A percentile compares a stretch with the other conserved stretches of the same genome.
phyloP scores from a whole-genome alignment of 2,329 filamentous ascomycete genomes.

The Pyrenochaeta sp. region DNA sequence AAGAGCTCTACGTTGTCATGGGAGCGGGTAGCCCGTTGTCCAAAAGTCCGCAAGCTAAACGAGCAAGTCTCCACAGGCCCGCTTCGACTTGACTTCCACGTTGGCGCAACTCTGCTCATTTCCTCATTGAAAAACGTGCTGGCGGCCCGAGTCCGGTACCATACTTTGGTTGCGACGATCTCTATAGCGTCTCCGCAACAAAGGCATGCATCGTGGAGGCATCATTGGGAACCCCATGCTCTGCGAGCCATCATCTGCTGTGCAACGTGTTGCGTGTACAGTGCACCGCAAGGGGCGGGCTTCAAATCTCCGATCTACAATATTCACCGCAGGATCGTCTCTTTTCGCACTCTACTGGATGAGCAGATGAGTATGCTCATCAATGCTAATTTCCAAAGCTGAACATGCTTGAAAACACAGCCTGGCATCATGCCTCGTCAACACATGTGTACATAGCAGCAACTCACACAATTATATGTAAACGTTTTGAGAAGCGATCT shows the following conservation, averaged over 20 bases:
- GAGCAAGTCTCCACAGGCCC: neutral
- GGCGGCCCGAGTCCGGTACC: slow-evolving; percentile 2
- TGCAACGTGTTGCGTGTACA: slow-evolving; percentile 4
- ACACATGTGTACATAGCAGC: neutral
- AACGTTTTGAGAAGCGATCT: slow-evolving; percentile 3
- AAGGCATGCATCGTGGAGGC: neutral
- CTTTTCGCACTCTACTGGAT: too few species aligned
- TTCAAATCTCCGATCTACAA: slow-evolving; percentile 1
- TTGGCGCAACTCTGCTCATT: slow-evolving; percentile 1
- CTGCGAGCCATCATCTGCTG: neutral
- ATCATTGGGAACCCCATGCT: neutral
- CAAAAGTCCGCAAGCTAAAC: slow-evolving; percentile 1
- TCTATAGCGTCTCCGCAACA: neutral
- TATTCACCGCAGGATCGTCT: too few species aligned
- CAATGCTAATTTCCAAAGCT: neutral
- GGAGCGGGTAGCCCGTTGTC: neutral
- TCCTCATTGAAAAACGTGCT: neutral
- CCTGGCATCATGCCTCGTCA: neutral
- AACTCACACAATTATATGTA: neutral
- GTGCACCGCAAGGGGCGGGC: slow-evolving; percentile 5
- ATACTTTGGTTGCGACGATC: slow-evolving; percentile 4
- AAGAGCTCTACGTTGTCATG: too few species aligned
- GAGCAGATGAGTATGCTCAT: too few species aligned
- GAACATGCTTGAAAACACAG: neutral
- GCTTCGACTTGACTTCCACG: neutral